These are phyloP conservation scores for Backusella westeae DNA, from an alignment of 192 early-diverging fungal genomes.

Conservation along the genomic window DNA sequence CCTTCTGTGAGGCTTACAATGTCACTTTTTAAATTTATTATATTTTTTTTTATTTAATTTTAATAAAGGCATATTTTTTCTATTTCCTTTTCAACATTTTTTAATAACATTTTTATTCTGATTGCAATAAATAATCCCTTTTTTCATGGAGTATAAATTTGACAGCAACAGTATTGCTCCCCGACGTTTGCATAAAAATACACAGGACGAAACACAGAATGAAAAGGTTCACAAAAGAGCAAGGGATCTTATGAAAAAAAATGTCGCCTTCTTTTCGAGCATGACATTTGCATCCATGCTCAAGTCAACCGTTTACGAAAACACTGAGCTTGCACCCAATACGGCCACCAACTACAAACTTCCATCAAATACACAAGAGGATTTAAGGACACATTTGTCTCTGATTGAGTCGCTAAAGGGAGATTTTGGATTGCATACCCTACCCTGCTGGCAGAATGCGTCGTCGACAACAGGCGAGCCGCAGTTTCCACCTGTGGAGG, in stretches of 20 bases:
- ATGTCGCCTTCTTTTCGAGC: slow-evolving; percentile 1
- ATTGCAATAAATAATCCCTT: neutral
- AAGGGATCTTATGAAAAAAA: neutral
- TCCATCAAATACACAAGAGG: neutral
- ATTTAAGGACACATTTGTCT: neutral
- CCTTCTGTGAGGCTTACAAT: neutral
- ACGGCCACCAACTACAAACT: neutral
- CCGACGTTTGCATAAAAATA: neutral
- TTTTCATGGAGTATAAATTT: neutral
- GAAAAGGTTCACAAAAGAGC: neutral
- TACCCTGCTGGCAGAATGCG: neutral
- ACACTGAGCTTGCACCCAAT: neutral
- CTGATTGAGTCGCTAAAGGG: neutral
- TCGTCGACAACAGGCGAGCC: neutral
- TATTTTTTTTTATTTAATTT: neutral
- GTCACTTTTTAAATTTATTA: neutral
- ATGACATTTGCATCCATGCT: slow-evolving; percentile 1
- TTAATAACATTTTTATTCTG: neutral
- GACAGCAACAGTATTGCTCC: neutral
- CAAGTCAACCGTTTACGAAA: neutral
- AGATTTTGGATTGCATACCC: neutral
- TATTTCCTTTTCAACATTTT: slow-evolving; percentile 1
- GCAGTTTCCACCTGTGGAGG: neutral
- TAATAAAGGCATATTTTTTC: neutral
- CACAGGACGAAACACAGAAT: neutral